Conservation (phyloP, 2,329 filamentous ascomycete species). For the Furcasterigmium sp. region DNA sequence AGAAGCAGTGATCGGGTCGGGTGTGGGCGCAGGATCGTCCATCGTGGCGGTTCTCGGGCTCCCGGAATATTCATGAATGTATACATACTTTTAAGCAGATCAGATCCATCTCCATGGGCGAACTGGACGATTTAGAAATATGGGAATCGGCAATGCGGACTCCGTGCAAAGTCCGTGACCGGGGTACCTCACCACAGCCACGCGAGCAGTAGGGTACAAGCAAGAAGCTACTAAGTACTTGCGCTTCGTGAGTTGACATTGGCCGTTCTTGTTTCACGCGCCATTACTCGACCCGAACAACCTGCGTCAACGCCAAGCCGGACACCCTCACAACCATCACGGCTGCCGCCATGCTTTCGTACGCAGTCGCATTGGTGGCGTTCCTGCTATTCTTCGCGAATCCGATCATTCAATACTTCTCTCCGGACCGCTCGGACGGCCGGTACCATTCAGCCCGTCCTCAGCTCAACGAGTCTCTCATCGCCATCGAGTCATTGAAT, state of each 20-base stretch:
- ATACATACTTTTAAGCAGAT: too few relatives aligned
- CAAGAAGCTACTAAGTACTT: too few relatives aligned
- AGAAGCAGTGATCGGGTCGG: conserved; percentile 7
- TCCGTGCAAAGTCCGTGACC: too few relatives aligned
- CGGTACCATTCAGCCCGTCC: conserved; percentile 33
- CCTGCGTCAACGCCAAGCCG: too few relatives aligned
- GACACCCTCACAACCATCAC: neutral
- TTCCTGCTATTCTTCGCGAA: conserved; percentile 37
- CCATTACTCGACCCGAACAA: neutral
- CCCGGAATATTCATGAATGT: too few relatives aligned
- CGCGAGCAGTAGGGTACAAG: too few relatives aligned
- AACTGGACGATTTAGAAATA: too few relatives aligned
- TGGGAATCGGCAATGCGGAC: too few relatives aligned
- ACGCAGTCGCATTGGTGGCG: conserved; percentile 34
- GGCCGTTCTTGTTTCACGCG: neutral
- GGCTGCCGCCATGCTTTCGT: conserved; percentile 35
- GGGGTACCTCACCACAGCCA: too few relatives aligned
- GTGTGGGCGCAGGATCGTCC: too few relatives aligned
- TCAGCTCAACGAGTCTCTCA: conserved; percentile 42
- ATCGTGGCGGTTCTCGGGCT: too few relatives aligned
- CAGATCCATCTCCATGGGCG: too few relatives aligned
- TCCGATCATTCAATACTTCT: conserved; percentile 34
- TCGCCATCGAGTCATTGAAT: conserved; percentile 39
- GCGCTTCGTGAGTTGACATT: neutral
- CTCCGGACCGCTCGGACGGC: conserved; percentile 15